Base-by-base conservation (phyloP, 768 basidiomycete species). In the Tricholoma bakamatsutake region DNA sequence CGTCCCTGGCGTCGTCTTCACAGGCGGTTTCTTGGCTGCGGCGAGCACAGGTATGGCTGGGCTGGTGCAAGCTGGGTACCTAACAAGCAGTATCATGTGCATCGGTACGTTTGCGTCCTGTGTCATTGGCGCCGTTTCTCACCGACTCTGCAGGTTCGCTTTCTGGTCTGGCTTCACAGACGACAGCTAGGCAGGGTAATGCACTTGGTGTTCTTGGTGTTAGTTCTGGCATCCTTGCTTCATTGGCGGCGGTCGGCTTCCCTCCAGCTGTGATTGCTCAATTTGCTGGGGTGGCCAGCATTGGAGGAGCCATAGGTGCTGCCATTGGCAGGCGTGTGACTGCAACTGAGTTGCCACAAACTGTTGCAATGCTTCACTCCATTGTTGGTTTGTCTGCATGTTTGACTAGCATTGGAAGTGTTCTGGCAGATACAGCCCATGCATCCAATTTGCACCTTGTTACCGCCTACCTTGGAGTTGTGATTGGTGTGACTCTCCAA, bases 321-420 rank as follows among this genome's bases (percentile, higher is more conserved):
- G 70, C 88, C 60, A 81, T 94, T 58, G 92, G 92, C 35, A 77
- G 90, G 31, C 83, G 91, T 18, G 88, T 93, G 46, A 91, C 89
- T 13, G 87, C 89, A 2, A 93, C 90, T 15, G 93, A 94, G 65
- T 77, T 94, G 34, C 92, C 92, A 7, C 92, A 94, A 67, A 89
- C 78, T 56, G 80, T 82, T 4, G 81, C 85, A 1, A 85, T 91
- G 53, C 73, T 94, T 55, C 92, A 94, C 66, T 90, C 88, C 33
- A 92, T 94, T 31, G 92, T 94, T 51, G 92, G 92, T 69, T 80
- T 94, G 28, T 92, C 92, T 2, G 92, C 92, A 0, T 92, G 94
- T 15, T 73, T 94, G 63, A 94, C 92, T 13, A 89, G 86, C 53
- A 87, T 93, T 39, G 92, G 74, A 11, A 91, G 88, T 63, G 91